Evolutionary conservation across 345 rosid genomes (phyloP).

Genomic region (Salix arbutifolia): DNA sequence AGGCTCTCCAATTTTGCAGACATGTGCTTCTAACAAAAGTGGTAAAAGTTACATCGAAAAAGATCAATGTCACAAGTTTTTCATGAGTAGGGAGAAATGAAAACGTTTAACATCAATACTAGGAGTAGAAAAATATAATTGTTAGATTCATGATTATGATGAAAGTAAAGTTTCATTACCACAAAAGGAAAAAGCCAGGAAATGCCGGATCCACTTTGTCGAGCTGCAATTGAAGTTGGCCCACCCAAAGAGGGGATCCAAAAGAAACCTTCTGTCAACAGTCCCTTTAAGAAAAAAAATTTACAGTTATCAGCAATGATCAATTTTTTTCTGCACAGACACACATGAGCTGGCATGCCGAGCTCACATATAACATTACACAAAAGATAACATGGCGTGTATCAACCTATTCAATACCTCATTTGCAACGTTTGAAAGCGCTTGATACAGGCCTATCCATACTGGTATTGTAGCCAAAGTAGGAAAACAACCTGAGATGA

Average conservation of each 20-base stretch:
- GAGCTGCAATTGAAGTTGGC: slow-evolving; percentile 93
- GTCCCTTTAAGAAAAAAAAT: slow-evolving; percentile 45
- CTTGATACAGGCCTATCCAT: slow-evolving; percentile 97
- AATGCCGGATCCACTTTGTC: slow-evolving; percentile 92
- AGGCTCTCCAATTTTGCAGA: not conserved
- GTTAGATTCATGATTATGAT: slow-evolving; percentile 3
- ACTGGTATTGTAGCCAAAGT: slow-evolving; percentile 64
- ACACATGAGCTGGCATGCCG: not conserved
- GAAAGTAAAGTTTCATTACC: slow-evolving; percentile 46
- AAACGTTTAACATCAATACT: not conserved
- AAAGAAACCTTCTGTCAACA: slow-evolving; percentile 93
- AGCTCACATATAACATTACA: not conserved
- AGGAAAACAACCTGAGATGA: slow-evolving; percentile 78
- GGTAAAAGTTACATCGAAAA: not conserved
- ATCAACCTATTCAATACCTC: slow-evolving; percentile 48
- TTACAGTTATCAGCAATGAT: slow-evolving; percentile 16
- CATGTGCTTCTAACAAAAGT: not conserved
- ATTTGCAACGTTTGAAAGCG: slow-evolving; percentile 89
- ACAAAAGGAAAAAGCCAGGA: slow-evolving; percentile 97
- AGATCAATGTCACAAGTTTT: not conserved
- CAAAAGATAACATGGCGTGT: slow-evolving; percentile 3
- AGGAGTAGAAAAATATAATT: not conserved
- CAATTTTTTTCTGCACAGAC: not conserved
- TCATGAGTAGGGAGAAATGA: not conserved
- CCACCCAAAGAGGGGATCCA: slow-evolving; percentile 98